Percentiles rank a stretch among this genome's conserved stretches.
These are phyloP conservation scores for Tillandsia fasciculata DNA, from an alignment of 176 grass and related monocot species.

Conservation along the genomic window DNA sequence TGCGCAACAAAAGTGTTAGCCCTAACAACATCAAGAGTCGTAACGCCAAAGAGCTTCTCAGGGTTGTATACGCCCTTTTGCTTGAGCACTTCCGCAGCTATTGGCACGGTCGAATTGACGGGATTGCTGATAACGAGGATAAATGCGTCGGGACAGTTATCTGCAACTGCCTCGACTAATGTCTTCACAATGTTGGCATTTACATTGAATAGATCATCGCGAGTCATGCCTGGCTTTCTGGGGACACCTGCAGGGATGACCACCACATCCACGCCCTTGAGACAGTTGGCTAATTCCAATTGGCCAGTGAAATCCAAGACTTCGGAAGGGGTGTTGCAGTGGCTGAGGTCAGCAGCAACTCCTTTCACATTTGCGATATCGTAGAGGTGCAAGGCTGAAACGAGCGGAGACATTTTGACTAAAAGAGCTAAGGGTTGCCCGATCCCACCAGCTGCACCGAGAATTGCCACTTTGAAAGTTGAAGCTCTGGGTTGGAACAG, in stretches of 20 bases:
- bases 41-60: constrained; percentile 45
- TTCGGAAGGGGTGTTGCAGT: constrained; percentile 32
- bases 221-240: constrained; percentile 35
- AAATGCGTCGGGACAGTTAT: constrained; percentile 33
- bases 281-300: constrained; percentile 20
- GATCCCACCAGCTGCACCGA: constrained; percentile 37
- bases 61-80: constrained; percentile 35
- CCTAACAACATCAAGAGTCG: constrained; percentile 41
- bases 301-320: constrained; percentile 29
- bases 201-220: constrained; percentile 33
- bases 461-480: constrained; percentile 29
- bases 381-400: constrained; percentile 39
- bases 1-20: constrained; percentile 34
- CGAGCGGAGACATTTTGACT: constrained; percentile 36
- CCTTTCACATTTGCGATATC: constrained; percentile 26
- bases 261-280: constrained; percentile 28
- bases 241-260: constrained; percentile 30
- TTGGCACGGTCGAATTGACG: constrained; percentile 37
- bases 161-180: constrained; percentile 39
- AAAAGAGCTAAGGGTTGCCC: constrained; percentile 37
- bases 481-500: constrained; percentile 16
- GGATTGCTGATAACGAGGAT: constrained; percentile 32
- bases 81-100: constrained; percentile 41
- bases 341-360: constrained; percentile 27
- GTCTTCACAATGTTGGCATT: constrained; percentile 33